Conservation (phyloP, 805 yeast genomes). For the Candida easanensis region DNA sequence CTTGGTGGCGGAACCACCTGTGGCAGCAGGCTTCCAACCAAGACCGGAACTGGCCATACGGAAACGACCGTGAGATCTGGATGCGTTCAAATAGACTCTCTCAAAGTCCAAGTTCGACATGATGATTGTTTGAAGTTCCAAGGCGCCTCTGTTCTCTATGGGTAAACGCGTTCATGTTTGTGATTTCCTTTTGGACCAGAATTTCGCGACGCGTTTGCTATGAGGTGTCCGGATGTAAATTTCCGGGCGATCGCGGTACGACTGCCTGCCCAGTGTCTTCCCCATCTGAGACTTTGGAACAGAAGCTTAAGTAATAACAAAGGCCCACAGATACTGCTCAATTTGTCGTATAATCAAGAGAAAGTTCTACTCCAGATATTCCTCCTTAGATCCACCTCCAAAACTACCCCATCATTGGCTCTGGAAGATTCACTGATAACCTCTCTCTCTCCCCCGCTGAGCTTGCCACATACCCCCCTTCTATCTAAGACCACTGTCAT, state of each 20-base stretch:
- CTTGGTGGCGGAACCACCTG: constrained; percentile 44
- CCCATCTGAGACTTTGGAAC: too few relatives aligned
- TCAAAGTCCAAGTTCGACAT: constrained; percentile 65
- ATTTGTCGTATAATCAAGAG: too few relatives aligned
- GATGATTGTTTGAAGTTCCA: background rate
- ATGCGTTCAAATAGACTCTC: constrained; percentile 84
- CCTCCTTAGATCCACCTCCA: too few relatives aligned
- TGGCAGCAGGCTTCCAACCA: constrained; percentile 84
- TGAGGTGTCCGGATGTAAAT: constrained; percentile 1
- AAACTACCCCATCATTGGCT: too few relatives aligned
- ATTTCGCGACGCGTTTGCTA: background rate
- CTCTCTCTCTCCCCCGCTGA: too few relatives aligned
- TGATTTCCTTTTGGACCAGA: background rate
- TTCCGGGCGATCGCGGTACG: background rate
- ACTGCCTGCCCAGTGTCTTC: too few relatives aligned
- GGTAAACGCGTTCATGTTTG: background rate
- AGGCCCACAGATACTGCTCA: too few relatives aligned
- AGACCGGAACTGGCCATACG: constrained; percentile 96
- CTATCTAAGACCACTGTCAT: background rate
- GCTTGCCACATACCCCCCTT: too few relatives aligned
- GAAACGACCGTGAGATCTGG: constrained; percentile 80
- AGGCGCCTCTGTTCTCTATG: background rate
- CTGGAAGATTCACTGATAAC: too few relatives aligned
- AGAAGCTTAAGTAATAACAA: too few relatives aligned
- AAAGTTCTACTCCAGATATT: too few relatives aligned